Evolutionary conservation across 148 eudicot species (phyloP).

Genomic region (Cornus florida): DNA sequence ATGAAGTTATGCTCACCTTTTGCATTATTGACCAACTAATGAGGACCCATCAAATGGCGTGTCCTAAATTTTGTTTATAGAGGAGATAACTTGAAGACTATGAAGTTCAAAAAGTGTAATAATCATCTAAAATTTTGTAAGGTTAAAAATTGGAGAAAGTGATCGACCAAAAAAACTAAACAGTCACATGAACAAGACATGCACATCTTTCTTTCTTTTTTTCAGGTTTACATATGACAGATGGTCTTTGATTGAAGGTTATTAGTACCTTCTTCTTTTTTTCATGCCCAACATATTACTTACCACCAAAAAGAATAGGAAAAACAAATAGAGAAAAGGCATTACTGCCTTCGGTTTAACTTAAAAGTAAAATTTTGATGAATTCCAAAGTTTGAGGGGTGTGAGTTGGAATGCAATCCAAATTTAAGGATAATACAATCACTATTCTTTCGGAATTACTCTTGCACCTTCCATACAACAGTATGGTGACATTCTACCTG

Average conservation of each 20-base stretch:
- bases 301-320: too few relatives aligned
- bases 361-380: background rate
- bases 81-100: too few relatives aligned
- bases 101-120: too few relatives aligned
- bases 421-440: background rate
- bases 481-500: background rate
- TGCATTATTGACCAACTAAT: background rate
- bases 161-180: too few relatives aligned
- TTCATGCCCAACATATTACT: too few relatives aligned
- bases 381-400: background rate
- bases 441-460: background rate
- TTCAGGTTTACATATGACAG: background rate
- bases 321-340: too few relatives aligned
- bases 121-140: too few relatives aligned
- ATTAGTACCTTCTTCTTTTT: too few relatives aligned
- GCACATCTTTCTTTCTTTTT: slow-evolving; percentile 1
- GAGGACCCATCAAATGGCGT: background rate
- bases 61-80: background rate
- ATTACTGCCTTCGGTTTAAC: too few relatives aligned
- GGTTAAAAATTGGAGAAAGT: too few relatives aligned
- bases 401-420: background rate
- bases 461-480: background rate
- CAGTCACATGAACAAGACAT: too few relatives aligned
- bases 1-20: background rate
- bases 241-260: too few relatives aligned